Evolutionary conservation across 345 rosid species (phyloP), one percentile per base, ranked within the genome.

Genomic region (Populus simonii): DNA sequence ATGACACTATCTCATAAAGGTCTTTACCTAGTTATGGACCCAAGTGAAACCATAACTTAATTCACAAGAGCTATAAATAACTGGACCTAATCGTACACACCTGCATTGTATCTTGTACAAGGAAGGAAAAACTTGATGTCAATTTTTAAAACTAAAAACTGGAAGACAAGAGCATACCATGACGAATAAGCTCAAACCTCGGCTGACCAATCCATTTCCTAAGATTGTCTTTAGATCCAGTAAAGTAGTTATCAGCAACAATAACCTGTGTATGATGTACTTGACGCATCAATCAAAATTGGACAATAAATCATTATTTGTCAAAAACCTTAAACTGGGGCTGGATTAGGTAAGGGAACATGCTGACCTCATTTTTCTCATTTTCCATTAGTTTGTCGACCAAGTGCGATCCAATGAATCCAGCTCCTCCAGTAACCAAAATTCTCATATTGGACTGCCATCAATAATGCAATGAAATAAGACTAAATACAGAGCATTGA

Each of bases 381-480:
- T 93, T 93, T 83, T 92, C 94, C 99, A 93, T 93, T 38, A 93
- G 84, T 83, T 77, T 89, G 89, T 95, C 99, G 41, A 93, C 99
- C 51, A 95, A 86, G 79, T 94, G 98, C 77, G 99, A 94, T 33
- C 99, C 99, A 35, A 94, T 94, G 87, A 92, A 94, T 73, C 98
- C 98, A 85, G 99, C 97, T 74, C 98, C 98, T 80, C 99, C 99
- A 47, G 97, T 92, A 66, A 93, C 89, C 86, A 95, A 89, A 78
- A 95, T 95, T 83, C 99, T 92, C 98, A 93, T 91, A 76, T 95
- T 95, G 29, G 98, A 91, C 99, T 93, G 85, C 80, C 62, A 83
- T 63, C 36, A 78, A 61, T 12, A 72, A 75, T 33, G 22, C n/a
- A 67, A 25, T 16, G 31, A 63, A 63, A 23, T n/a, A 29, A 12